phyloP scores from a whole-genome alignment of 2,329 filamentous ascomycete species.

The Dothideomycetes sp. region DNA sequence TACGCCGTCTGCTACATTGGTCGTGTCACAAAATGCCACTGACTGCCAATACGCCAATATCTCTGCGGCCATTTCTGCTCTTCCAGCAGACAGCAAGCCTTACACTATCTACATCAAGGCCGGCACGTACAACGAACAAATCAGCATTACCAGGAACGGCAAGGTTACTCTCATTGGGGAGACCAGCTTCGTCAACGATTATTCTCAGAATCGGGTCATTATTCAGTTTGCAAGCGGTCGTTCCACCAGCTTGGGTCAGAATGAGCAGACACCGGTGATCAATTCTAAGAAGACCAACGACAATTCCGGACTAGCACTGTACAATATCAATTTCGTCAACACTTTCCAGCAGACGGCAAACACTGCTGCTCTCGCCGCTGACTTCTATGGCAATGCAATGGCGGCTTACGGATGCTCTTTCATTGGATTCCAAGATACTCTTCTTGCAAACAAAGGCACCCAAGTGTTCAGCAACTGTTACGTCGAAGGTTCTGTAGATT shows the following conservation, averaged over 20 bases:
- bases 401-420: conserved; percentile 27
- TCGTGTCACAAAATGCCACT: conserved; percentile 22
- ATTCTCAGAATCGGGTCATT: conserved; percentile 30
- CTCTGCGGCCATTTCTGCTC: conserved; percentile 35
- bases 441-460: conserved; percentile 24
- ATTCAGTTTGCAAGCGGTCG: conserved; percentile 31
- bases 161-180: conserved; percentile 31
- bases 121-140: conserved; percentile 36
- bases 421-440: conserved; percentile 24
- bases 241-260: conserved; percentile 32
- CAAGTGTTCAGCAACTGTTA: conserved; percentile 25
- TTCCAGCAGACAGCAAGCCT: conserved; percentile 33
- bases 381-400: conserved; percentile 26
- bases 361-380: conserved; percentile 27
- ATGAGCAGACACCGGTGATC: conserved; percentile 38
- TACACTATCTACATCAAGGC: conserved; percentile 34
- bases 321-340: conserved; percentile 29
- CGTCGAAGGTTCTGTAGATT: conserved; percentile 31
- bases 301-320: conserved; percentile 21
- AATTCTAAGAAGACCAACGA: conserved; percentile 35
- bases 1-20: conserved; percentile 28
- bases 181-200: conserved; percentile 28
- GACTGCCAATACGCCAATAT: conserved; percentile 34
- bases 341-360: conserved; percentile 26
- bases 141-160: conserved; percentile 33